These are phyloP conservation scores for Amoebophrya sp. DNA, from an alignment of 169 alveolate genomes.

Conservation along the genomic window DNA sequence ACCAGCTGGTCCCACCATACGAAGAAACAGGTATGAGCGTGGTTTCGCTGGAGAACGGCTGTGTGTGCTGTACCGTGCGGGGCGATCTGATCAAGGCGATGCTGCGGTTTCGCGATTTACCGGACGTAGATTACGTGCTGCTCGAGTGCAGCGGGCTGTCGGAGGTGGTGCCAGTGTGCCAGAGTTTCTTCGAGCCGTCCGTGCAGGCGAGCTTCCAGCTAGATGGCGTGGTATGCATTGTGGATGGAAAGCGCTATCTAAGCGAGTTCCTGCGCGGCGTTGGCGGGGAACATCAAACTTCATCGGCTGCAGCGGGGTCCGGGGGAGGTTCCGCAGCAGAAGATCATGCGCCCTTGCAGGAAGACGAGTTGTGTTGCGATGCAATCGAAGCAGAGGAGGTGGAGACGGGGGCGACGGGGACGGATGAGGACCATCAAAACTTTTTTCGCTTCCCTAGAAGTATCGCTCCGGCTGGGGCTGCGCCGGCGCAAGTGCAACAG, in stretches of 20 bases:
- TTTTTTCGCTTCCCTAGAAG: too few relatives aligned
- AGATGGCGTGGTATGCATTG: not conserved
- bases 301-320: not conserved
- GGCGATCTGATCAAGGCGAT: not conserved
- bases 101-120: not conserved
- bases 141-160: not conserved
- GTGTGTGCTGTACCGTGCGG: not conserved
- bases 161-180: not conserved
- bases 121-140: not conserved
- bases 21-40: too few relatives aligned
- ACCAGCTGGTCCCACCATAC: too few relatives aligned
- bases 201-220: not conserved
- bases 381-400: not conserved
- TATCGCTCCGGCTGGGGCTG: too few relatives aligned
- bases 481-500: too few relatives aligned
- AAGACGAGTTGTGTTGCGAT: not conserved
- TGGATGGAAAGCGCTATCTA: not conserved
- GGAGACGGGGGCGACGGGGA: not conserved
- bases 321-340: not conserved
- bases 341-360: not conserved
- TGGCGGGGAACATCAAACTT: not conserved
- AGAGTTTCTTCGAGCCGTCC: not conserved
- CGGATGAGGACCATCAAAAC: too few relatives aligned
- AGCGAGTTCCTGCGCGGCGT: not conserved
- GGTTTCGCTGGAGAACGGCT: too few relatives aligned